phyloP scores from a whole-genome alignment of 2,329 filamentous ascomycete species.

The Monosporascus sp. region DNA sequence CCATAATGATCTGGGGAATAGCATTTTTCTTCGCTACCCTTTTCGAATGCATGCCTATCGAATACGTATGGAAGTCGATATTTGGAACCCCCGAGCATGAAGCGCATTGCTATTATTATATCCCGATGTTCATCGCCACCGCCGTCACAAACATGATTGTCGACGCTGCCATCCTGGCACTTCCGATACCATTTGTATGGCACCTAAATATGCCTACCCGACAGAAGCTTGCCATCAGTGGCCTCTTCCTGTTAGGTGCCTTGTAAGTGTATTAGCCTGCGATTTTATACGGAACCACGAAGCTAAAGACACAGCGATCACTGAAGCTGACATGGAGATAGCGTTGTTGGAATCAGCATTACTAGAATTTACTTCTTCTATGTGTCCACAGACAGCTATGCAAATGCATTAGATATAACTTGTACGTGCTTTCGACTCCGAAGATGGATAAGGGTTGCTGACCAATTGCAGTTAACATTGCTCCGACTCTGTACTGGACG shows the following conservation, averaged over 20 bases:
- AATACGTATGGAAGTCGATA: background rate
- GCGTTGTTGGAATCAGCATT: constrained; percentile 3
- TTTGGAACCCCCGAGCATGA: background rate
- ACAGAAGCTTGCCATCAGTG: constrained; percentile 4
- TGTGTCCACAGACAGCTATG: background rate
- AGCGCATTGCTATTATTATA: constrained; percentile 1
- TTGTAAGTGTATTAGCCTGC: constrained; percentile 2
- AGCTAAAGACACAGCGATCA: background rate
- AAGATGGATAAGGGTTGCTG: background rate
- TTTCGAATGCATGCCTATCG: constrained; percentile 2
- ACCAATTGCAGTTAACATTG: background rate
- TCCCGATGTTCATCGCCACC: constrained; percentile 3
- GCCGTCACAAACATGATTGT: constrained; percentile 5
- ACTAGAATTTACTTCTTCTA: constrained; percentile 6
- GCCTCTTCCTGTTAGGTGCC: constrained; percentile 4
- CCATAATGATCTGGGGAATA: background rate
- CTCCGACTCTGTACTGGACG: constrained; percentile 3
- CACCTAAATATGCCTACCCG: background rate
- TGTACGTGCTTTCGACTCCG: background rate
- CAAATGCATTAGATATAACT: background rate
- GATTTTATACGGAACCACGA: background rate
- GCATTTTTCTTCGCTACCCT: constrained; percentile 8
- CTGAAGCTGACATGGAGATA: background rate
- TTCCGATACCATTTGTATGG: constrained; percentile 3
- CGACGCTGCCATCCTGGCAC: constrained; percentile 1